These are phyloP conservation scores for Schizochytrium sp. DNA, from an alignment of 108 stramenopile genomes.

Conservation along the genomic window DNA sequence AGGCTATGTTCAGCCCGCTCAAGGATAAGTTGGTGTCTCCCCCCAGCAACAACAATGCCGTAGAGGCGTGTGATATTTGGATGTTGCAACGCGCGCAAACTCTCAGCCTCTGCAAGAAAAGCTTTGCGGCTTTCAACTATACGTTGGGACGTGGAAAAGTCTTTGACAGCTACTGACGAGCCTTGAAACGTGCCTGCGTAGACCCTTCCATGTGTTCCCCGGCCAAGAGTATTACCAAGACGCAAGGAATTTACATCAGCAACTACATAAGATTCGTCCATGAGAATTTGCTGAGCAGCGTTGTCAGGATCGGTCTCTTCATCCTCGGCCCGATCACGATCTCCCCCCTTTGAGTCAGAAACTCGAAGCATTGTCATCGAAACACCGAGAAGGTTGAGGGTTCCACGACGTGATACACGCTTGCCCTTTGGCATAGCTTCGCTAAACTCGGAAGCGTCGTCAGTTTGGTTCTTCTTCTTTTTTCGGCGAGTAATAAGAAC, in stretches of 20 bases:
- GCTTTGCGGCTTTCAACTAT: not conserved
- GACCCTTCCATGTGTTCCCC: not conserved
- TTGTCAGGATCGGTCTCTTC: not conserved
- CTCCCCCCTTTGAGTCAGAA: not conserved
- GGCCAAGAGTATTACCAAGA: not conserved
- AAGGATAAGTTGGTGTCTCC: not conserved
- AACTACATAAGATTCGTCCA: not conserved
- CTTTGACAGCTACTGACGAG: not conserved
- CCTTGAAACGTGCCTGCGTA: constrained; percentile 41
- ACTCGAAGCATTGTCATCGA: not conserved
- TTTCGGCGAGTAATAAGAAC: not conserved
- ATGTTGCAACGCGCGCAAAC: constrained; percentile 16
- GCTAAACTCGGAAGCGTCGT: not conserved
- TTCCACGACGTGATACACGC: not conserved
- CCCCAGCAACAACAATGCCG: not conserved
- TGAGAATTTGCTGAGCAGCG: not conserved
- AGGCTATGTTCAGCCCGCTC: not conserved
- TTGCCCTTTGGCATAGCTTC: not conserved
- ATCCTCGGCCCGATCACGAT: not conserved
- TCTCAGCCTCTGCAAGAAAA: not conserved
- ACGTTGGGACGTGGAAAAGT: not conserved
- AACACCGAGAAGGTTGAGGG: not conserved
- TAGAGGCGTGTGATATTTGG: constrained; percentile 40
- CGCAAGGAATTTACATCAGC: not conserved
- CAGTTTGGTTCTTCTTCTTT: not conserved